Evolutionary conservation across 2,329 filamentous ascomycete genomes (phyloP).

Genomic region (Didymella keratinophila): DNA sequence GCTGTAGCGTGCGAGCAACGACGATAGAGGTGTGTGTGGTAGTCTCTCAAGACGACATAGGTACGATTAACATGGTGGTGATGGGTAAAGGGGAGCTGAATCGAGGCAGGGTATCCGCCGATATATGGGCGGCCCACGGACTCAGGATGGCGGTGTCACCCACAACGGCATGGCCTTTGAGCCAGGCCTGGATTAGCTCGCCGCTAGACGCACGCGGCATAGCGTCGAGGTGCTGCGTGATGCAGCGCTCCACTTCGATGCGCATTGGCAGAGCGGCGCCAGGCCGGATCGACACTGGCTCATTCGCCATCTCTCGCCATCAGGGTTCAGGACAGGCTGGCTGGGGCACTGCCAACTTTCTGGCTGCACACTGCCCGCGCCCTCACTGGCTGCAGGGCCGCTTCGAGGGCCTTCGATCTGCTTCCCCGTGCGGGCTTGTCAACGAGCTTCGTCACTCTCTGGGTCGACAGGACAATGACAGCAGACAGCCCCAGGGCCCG

Average conservation of each 20-base stretch:
- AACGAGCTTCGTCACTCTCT: conserved; percentile 16
- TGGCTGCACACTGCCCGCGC: conserved; percentile 2
- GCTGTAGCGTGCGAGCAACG: conserved; percentile 39
- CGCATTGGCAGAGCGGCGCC: conserved; percentile 26
- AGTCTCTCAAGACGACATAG: conserved; percentile 42
- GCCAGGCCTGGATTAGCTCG: conserved; percentile 9
- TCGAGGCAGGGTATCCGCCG: conserved; percentile 18
- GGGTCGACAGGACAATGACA: conserved; percentile 1
- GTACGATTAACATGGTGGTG: conserved; percentile 36
- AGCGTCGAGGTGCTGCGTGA: conserved; percentile 19
- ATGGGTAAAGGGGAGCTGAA: conserved; percentile 29
- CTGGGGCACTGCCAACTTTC: conserved; percentile 29
- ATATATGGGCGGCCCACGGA: conserved; percentile 15
- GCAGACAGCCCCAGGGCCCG: not conserved
- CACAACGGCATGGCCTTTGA: conserved; percentile 18
- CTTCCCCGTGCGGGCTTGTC: conserved; percentile 15
- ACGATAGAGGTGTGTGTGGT: conserved; percentile 29
- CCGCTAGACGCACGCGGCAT: not conserved
- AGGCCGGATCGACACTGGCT: conserved; percentile 19
- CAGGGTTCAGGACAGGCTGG: conserved; percentile 13
- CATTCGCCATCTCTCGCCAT: conserved; percentile 10
- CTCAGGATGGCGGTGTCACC: conserved; percentile 28
- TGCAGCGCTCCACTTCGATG: conserved; percentile 8
- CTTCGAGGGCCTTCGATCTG: conserved; percentile 23
- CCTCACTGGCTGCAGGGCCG: conserved; percentile 12